Base-by-base conservation (phyloP, 495 filamentous ascomycete genomes). In the Amorphotheca resinae region DNA sequence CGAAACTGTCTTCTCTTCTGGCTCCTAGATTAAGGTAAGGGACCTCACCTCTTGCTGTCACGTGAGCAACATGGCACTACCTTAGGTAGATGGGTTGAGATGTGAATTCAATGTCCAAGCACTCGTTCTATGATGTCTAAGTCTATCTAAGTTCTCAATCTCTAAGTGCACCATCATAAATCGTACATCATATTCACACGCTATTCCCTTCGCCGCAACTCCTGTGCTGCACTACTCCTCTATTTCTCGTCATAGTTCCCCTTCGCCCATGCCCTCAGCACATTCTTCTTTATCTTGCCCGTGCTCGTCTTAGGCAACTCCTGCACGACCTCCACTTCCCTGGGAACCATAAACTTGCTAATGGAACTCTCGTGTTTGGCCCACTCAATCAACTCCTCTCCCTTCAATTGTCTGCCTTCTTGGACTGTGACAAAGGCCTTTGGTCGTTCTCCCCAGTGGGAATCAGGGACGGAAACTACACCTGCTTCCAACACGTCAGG, bases 251-350 rank as follows among this genome's bases (percentile, higher is more conserved):
- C 44, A 45, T 50, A 52, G 42, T 49, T 43, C 1, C 53, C 53
- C 22, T 52, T 50, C 38, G 53, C 53, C 50, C 53, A 56, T 86
- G 89, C 55, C 86, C 82, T 46, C 88, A 98, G 56, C 31, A 94
- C 76, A 59, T 95, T 96, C 73, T 98, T 98, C 72, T 84, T 80
- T 41, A 98, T 65, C 69, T 98, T 96, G 20, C 91, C 91, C 2
- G 91, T 98, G 54, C 81, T 87, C 20, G 93, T 98, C 73, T 98
- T 96, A 9, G 91, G 91, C 42, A 98, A 65, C 60, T 95, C 87
- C 17, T 63, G 45, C 22, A 98, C 77, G 41, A 98, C 68, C 63
- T 93, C 87, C 1, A 96, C 85, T 67, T 96, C 91, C 36, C 82
- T 70, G 8, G 91, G 91, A 17, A 96, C 77, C 91, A 96, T 96